Percentiles rank a stretch among this genome's conserved stretches.
Evolutionary conservation across 768 basidiomycete species (phyloP).

Genomic region (Clavaria fumosa): DNA sequence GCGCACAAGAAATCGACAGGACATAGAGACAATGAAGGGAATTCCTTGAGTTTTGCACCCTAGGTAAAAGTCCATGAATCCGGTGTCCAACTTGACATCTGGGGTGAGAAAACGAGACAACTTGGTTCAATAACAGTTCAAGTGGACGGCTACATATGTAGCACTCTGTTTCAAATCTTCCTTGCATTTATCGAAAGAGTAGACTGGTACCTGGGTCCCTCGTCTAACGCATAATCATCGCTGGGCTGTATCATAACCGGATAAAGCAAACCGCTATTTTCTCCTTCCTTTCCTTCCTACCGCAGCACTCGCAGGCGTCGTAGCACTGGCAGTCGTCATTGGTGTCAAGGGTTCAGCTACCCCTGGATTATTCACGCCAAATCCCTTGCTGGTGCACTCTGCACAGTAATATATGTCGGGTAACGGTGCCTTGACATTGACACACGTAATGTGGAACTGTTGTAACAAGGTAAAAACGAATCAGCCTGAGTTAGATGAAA

Average conservation of each 20-base stretch:
- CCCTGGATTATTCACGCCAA: no score
- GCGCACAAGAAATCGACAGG: slow-evolving; percentile 4
- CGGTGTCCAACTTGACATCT: slow-evolving; percentile 80
- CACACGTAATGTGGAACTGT: slow-evolving; percentile 48
- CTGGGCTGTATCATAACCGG: no score
- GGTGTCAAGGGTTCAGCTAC: no score
- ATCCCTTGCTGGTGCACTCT: slow-evolving; percentile 28
- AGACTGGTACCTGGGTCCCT: no score
- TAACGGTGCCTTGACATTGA: slow-evolving; percentile 31
- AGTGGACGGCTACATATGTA: slow-evolving; percentile 2
- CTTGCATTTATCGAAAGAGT: slow-evolving; percentile 79
- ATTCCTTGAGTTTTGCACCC: slow-evolving; percentile 73
- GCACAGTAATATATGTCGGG: slow-evolving; percentile 44
- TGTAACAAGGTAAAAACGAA: background rate
- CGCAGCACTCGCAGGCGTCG: no score
- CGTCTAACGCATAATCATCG: no score
- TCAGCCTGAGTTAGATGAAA: background rate
- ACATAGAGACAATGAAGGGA: slow-evolving; percentile 91
- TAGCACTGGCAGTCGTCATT: no score
- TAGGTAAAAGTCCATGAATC: slow-evolving; percentile 79
- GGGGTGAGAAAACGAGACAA: background rate
- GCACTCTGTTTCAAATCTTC: slow-evolving; percentile 55
- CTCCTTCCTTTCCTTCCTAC: no score
- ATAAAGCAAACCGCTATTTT: no score
- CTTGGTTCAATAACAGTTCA: slow-evolving; percentile 1